A percentile compares a stretch with the other conserved stretches of the same genome.
phyloP scores from a whole-genome alignment of 768 basidiomycete species.

The Leccinum variicolor region DNA sequence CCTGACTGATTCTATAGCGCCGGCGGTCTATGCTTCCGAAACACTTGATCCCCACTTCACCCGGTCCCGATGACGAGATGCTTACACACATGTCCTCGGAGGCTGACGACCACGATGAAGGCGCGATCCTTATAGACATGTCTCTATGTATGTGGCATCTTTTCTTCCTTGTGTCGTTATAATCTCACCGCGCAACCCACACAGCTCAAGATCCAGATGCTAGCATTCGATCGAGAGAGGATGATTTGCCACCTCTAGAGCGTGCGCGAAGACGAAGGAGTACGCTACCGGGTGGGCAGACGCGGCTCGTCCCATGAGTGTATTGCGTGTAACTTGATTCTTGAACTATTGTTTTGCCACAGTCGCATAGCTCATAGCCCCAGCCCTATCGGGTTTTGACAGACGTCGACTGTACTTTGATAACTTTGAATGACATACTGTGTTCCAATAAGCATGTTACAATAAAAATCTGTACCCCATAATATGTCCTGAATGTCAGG shows the following conservation, averaged over 20 bases:
- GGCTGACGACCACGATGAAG: conserved; percentile 28
- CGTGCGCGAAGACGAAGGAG: conserved; percentile 55
- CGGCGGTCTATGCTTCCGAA: conserved; percentile 74
- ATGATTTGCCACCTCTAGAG: conserved; percentile 66
- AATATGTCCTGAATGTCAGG: too few relatives aligned
- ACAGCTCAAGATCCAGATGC: conserved; percentile 25
- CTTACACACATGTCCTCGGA: conserved; percentile 23
- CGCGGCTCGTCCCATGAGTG: conserved; percentile 18
- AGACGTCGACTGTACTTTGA: too few relatives aligned
- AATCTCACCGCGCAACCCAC: conserved; percentile 2
- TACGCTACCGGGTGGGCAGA: conserved; percentile 31
- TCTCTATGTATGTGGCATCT: conserved; percentile 21
- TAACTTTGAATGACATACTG: too few relatives aligned
- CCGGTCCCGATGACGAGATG: conserved; percentile 8
- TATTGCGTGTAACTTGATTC: background rate
- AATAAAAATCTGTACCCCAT: too few relatives aligned
- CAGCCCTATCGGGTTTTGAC: too few relatives aligned
- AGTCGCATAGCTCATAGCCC: too few relatives aligned
- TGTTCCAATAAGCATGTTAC: too few relatives aligned
- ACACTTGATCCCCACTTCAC: conserved; percentile 39
- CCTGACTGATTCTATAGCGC: conserved; percentile 41
- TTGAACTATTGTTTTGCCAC: background rate
- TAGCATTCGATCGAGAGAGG: conserved; percentile 37
- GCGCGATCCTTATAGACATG: conserved; percentile 22
- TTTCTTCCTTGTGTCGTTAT: background rate